phyloP scores from a whole-genome alignment of 1,139 yeast genomes.

The Pichia sp. region DNA sequence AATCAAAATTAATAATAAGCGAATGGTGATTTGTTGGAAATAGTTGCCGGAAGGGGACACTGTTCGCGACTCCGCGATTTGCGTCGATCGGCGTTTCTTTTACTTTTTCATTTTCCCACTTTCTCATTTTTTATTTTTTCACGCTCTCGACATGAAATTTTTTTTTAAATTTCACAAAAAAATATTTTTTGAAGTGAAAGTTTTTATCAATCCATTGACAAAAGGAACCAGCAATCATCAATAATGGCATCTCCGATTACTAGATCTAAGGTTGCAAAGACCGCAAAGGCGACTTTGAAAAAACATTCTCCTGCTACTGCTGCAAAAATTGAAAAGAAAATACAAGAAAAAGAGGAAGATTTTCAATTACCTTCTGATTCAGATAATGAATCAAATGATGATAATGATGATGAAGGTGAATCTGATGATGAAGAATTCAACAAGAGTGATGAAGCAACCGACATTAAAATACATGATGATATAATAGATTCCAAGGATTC shows the following conservation, averaged over 20 bases:
- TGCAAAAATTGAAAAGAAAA: conserved; percentile 1
- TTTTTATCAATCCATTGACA: background rate
- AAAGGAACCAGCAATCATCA: background rate
- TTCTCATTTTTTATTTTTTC: background rate
- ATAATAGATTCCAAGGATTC: conserved; percentile 8
- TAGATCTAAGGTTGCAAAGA: background rate
- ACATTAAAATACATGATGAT: conserved; percentile 8
- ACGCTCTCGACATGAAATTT: too few relatives aligned
- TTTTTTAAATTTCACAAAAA: background rate
- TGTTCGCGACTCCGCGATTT: background rate
- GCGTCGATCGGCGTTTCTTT: background rate
- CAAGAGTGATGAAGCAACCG: background rate
- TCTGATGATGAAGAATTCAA: background rate
- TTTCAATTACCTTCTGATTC: conserved; percentile 14
- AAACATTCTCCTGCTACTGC: background rate
- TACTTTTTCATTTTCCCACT: too few relatives aligned
- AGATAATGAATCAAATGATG: conserved; percentile 20
- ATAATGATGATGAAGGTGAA: conserved; percentile 13
- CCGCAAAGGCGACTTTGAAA: background rate
- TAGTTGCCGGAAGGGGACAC: background rate
- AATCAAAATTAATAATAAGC: background rate
- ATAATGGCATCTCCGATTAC: background rate
- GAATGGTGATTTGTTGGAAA: background rate
- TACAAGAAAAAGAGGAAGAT: conserved; percentile 8
- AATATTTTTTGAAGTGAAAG: background rate